Conservation (phyloP, 176 grass and related monocot species). For the Aegilops bicornis region DNA sequence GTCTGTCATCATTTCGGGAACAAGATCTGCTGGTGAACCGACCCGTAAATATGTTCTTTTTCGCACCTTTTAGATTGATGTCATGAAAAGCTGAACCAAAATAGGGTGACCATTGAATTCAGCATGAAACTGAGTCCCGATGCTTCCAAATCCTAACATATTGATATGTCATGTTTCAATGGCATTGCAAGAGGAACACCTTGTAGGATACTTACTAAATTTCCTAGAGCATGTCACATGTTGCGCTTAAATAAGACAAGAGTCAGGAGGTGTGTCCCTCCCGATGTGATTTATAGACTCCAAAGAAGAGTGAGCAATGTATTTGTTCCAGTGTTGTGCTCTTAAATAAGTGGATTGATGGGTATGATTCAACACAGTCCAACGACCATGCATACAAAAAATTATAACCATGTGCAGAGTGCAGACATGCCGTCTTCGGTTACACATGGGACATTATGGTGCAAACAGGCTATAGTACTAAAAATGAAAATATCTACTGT, state of each 20-base stretch:
- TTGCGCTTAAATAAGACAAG: background rate
- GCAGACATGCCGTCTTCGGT: too few relatives aligned
- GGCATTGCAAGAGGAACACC: background rate
- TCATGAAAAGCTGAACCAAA: too few relatives aligned
- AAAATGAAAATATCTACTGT: too few relatives aligned
- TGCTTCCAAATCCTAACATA: background rate
- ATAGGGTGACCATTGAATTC: too few relatives aligned
- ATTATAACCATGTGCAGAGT: too few relatives aligned
- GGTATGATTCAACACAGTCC: background rate
- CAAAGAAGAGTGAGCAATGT: background rate
- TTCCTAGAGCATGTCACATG: background rate
- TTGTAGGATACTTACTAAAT: background rate
- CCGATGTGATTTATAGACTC: background rate
- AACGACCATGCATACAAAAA: background rate
- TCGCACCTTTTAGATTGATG: too few relatives aligned
- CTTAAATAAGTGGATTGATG: background rate
- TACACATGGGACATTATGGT: too few relatives aligned
- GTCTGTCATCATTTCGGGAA: too few relatives aligned
- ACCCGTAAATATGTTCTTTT: too few relatives aligned
- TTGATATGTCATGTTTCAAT: background rate
- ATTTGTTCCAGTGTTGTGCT: background rate
- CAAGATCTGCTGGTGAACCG: too few relatives aligned
- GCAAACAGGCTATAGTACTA: too few relatives aligned
- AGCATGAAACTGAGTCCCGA: background rate
- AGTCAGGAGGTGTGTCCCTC: background rate